A percentile compares a stretch with the other conserved stretches of the same genome.
phyloP scores from a whole-genome alignment of 2,329 filamentous ascomycete genomes.

The Coniochaeta pulveracea region DNA sequence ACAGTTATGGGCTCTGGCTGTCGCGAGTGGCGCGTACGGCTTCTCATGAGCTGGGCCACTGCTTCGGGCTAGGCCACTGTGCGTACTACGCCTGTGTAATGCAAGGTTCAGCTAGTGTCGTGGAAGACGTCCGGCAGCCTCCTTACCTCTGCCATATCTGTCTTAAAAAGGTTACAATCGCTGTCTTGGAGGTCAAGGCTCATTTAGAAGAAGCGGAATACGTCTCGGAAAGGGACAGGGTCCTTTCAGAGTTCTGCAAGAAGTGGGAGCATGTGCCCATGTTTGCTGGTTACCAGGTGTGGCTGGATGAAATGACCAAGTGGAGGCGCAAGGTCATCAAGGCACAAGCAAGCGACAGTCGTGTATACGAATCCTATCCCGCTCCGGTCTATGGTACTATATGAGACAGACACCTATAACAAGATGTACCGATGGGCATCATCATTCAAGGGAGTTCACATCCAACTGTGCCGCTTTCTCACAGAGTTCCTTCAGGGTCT shows the following conservation, averaged over 20 bases:
- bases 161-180: constrained; percentile 35
- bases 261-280: constrained; percentile 26
- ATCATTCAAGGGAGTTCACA: no score
- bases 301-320: constrained; percentile 24
- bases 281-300: constrained; percentile 32
- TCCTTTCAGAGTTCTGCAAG: constrained; percentile 28
- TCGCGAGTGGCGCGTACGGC: constrained; percentile 44
- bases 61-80: constrained; percentile 56
- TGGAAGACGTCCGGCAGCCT: constrained; percentile 49
- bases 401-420: no score
- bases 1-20: constrained; percentile 40
- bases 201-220: constrained; percentile 12
- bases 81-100: constrained; percentile 53
- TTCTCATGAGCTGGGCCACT: constrained; percentile 57
- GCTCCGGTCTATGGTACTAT: no score
- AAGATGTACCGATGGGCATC: no score
- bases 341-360: no score
- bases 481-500: constrained; percentile 39
- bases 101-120: constrained; percentile 45
- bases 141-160: constrained; percentile 53
- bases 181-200: constrained; percentile 14
- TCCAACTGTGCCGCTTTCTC: constrained; percentile 21
- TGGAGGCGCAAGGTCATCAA: no score
- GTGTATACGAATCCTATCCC: no score
- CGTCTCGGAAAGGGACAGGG: constrained; percentile 24